Evolutionary conservation across 2,329 filamentous ascomycete genomes (phyloP).

Genomic region (Orbilia brochopaga): DNA sequence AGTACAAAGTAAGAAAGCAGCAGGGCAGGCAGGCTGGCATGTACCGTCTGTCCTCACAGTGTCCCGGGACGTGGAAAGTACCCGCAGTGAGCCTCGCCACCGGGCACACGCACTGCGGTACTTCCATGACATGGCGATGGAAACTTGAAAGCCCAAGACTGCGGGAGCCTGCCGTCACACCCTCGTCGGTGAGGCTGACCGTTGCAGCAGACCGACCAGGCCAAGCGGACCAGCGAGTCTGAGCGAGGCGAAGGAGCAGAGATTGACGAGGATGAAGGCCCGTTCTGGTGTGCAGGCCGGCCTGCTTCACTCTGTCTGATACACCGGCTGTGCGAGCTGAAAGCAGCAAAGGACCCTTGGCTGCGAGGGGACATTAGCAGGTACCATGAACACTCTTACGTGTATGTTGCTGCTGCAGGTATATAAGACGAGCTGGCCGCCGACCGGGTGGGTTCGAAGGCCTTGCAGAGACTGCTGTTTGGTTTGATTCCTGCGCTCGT

Average conservation of each 20-base stretch:
- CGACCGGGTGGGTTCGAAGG: constrained; percentile 4
- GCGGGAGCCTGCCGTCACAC: neutral
- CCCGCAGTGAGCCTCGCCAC: constrained; percentile 3
- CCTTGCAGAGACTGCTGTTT: too few species aligned
- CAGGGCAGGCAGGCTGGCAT: neutral
- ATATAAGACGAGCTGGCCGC: constrained; percentile 4
- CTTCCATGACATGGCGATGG: too few species aligned
- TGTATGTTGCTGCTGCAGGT: neutral
- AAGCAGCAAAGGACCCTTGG: constrained; percentile 2
- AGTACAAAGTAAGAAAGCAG: neutral
- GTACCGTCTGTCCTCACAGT: neutral
- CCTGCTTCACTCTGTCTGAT: constrained; percentile 29
- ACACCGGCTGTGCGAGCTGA: constrained; percentile 48
- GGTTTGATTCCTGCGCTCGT: constrained; percentile 1
- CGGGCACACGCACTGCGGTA: neutral
- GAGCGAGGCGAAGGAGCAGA: neutral
- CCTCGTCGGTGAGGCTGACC: constrained; percentile 51
- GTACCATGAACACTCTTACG: neutral
- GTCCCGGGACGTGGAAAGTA: neutral
- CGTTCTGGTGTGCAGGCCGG: neutral
- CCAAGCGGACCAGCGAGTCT: neutral
- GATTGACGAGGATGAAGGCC: constrained; percentile 23
- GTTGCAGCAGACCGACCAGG: neutral
- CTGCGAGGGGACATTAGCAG: neutral
- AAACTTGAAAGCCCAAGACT: neutral